Conservation (phyloP, 1,139 yeast species). For the Yarrowia galli region DNA sequence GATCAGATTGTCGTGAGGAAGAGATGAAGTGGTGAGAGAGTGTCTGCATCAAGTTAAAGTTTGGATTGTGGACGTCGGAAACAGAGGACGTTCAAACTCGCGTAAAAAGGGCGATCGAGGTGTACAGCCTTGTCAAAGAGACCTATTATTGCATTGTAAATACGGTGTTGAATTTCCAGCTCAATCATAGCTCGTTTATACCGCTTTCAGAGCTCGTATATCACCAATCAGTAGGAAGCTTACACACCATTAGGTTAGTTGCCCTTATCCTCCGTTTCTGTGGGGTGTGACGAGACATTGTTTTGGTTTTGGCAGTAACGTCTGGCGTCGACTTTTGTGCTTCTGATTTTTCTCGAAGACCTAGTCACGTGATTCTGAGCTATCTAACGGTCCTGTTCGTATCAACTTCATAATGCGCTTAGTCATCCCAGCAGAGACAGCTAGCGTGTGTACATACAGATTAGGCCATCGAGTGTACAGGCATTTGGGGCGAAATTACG, state of each 20-base stretch:
- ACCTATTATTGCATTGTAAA: too few species aligned
- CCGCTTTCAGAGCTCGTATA: not conserved
- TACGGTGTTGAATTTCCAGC: not conserved
- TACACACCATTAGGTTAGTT: constrained; percentile 3
- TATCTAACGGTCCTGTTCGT: too few species aligned
- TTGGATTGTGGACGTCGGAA: not conserved
- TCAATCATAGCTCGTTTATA: not conserved
- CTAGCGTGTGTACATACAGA: not conserved
- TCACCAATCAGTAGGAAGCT: not conserved
- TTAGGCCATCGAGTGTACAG: constrained; percentile 7
- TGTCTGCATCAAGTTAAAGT: constrained; percentile 7
- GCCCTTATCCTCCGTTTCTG: constrained; percentile 15
- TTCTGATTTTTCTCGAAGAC: too few species aligned
- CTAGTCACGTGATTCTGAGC: too few species aligned
- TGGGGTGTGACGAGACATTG: not conserved
- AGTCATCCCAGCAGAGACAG: too few species aligned
- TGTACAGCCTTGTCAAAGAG: too few species aligned
- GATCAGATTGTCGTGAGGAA: constrained; percentile 5
- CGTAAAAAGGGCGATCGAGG: not conserved
- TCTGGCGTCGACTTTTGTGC: too few species aligned
- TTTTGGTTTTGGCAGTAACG: not conserved
- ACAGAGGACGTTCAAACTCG: not conserved
- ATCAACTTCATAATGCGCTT: not conserved
- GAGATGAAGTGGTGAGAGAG: constrained; percentile 26
- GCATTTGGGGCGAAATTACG: constrained; percentile 1